Percentiles rank a stretch among this genome's conserved stretches.
phyloP scores from a whole-genome alignment of 2,329 filamentous ascomycete genomes.

The Neofusicoccum kwambonambiense region DNA sequence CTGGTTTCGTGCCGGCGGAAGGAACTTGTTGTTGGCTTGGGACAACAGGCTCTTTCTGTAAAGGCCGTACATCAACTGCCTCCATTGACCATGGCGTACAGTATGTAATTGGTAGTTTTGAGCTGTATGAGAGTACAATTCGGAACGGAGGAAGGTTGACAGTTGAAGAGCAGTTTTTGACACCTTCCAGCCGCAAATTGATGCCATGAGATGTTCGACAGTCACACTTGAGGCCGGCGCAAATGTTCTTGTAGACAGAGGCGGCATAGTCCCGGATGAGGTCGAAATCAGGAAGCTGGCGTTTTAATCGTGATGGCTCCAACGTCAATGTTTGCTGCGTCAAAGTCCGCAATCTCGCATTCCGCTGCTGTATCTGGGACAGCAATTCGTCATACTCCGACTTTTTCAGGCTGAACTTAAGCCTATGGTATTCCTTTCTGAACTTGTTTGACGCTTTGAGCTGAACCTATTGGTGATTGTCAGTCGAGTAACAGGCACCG shows the following conservation, averaged over 20 bases:
- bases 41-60: neutral
- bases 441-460: slow-evolving; percentile 26
- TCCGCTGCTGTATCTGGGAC: slow-evolving; percentile 23
- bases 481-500: neutral
- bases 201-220: neutral
- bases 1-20: neutral
- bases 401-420: slow-evolving; percentile 30
- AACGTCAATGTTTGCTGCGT: slow-evolving; percentile 22
- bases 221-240: neutral
- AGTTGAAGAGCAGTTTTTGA: neutral
- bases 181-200: neutral
- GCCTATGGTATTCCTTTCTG: slow-evolving; percentile 30
- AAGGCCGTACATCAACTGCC: neutral
- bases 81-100: neutral
- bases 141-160: neutral
- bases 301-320: neutral
- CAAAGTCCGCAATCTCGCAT: slow-evolving; percentile 25
- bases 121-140: neutral
- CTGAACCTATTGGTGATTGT: slow-evolving; percentile 21
- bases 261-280: neutral
- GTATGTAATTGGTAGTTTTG: neutral
- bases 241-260: neutral
- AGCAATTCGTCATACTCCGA: slow-evolving; percentile 30
- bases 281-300: neutral
- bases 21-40: no score